Evolutionary conservation across 257 asterid species (phyloP).

Genomic region (Cordia subcordata): DNA sequence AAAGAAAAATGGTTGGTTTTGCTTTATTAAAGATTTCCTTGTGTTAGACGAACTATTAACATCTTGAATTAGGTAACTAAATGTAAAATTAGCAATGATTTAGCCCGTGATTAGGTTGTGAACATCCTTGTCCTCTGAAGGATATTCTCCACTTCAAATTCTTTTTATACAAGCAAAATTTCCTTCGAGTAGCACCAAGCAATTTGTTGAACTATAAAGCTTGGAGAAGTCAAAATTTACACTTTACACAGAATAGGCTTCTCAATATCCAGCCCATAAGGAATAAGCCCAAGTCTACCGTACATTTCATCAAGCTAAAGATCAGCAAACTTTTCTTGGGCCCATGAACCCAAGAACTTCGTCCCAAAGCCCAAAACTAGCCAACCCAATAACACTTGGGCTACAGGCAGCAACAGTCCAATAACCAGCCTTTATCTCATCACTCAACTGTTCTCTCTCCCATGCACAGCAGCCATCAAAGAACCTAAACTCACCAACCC

Average conservation of each 20-base stretch:
- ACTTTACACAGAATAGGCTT: background rate
- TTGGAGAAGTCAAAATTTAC: background rate
- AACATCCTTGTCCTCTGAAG: no score
- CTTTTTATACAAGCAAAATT: background rate
- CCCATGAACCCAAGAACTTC: conserved; percentile 66
- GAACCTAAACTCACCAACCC: conserved; percentile 55
- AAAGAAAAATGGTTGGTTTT: no score
- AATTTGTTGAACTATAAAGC: background rate
- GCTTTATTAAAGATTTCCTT: no score
- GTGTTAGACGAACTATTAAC: no score
- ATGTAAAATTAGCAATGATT: no score
- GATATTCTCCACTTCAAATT: no score
- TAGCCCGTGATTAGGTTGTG: no score
- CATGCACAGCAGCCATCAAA: conserved; percentile 86
- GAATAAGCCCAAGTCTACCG: background rate
- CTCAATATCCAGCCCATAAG: background rate
- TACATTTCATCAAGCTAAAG: background rate
- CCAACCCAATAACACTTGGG: conserved; percentile 49
- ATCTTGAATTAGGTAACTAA: no score
- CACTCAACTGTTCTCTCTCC: conserved; percentile 63
- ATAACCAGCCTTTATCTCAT: conserved; percentile 73
- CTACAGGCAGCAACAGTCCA: conserved; percentile 91
- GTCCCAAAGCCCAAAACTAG: conserved; percentile 70
- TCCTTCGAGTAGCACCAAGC: background rate
- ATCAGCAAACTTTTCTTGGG: conserved; percentile 65